These are phyloP conservation scores for Exophiala calicioides DNA, from an alignment of 2,329 filamentous ascomycete genomes.

Conservation along the genomic window DNA sequence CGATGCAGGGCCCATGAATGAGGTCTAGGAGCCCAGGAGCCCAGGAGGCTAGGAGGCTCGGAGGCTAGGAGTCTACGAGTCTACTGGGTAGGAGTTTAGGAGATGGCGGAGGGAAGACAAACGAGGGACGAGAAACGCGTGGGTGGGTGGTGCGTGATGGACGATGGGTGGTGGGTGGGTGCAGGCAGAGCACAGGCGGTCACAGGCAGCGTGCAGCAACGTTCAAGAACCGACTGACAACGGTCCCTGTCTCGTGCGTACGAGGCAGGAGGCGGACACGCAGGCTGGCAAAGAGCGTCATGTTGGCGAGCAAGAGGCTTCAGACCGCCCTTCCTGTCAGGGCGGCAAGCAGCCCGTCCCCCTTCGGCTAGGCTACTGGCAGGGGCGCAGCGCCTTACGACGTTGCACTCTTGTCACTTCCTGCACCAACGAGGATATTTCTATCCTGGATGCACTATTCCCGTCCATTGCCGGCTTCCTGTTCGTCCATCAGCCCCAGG, in stretches of 20 bases:
- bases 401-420: slow-evolving; percentile 16
- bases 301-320: slow-evolving; percentile 8
- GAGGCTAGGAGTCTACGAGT: too few relatives aligned
- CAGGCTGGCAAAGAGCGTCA: slow-evolving; percentile 1
- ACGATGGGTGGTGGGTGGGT: neutral
- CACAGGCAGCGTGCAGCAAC: neutral
- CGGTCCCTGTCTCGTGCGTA: too few relatives aligned
- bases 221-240: too few relatives aligned
- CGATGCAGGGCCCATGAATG: too few relatives aligned
- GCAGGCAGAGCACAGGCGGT: too few relatives aligned
- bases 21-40: too few relatives aligned
- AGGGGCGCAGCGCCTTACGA: slow-evolving; percentile 25
- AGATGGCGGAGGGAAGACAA: too few relatives aligned
- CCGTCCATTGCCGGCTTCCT: slow-evolving; percentile 11
- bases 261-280: slow-evolving; percentile 6
- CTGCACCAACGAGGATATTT: slow-evolving; percentile 17
- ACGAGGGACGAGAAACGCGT: too few relatives aligned
- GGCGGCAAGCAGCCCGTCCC: slow-evolving; percentile 15
- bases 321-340: slow-evolving; percentile 21
- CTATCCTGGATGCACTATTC: slow-evolving; percentile 26
- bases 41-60: too few relatives aligned
- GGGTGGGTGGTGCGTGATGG: neutral
- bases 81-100: too few relatives aligned
- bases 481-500: slow-evolving; percentile 15
- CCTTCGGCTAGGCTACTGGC: slow-evolving; percentile 6